Base-by-base conservation (phyloP, 805 yeast species). In the Starmerella vaccinii region DNA sequence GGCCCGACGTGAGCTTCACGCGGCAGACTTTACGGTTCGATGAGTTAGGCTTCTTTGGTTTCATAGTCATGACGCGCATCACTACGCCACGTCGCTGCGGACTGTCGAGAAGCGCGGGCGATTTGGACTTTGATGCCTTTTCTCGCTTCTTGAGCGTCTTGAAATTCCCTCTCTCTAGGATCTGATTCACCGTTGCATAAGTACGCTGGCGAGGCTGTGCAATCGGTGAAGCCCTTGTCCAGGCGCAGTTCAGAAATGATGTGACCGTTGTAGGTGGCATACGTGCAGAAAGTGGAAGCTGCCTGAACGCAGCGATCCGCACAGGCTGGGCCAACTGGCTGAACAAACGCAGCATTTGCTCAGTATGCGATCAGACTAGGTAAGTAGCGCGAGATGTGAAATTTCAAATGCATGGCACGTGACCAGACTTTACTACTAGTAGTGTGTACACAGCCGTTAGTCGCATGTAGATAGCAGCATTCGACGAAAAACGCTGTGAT, bases 1-100 rank as follows among this genome's bases (percentile, higher is more conserved):
- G 82, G 24, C 97, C 98, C 61, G 85, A 90, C 10, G 95, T 77
- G 54, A 92, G 74, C 68, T 95, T 78, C 21, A 92, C 97, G 72
- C 97, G 83, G 57, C 95, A 88, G 43, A 94, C 95, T 68, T 92
- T 92, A 71, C 99, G 78, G 70, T 89, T 90, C 18, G 99, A 97
- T 40, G 97, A 90, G 72, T 92, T 92, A 32, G 99, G 99, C 67
- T 92, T 92, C 73, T 92, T 92, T 42, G 99, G 99, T 68, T 92
- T 92, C 59, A 89, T 74, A 49, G 89, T 86, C 92, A 90, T 84
- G 27, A 92, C 95, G 65, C 95, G 77, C 46, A 89, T 71, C 10
- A 92, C 95, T 5, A 92, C 97, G 34, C 97, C 99, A 59, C 89
- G 88, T 59, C 81, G 80, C 61, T 88, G 83, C 1, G 98, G 98